These are phyloP conservation scores for Trichoderma atroviride DNA, from an alignment of 2,329 filamentous ascomycete genomes.

Conservation along the genomic window DNA sequence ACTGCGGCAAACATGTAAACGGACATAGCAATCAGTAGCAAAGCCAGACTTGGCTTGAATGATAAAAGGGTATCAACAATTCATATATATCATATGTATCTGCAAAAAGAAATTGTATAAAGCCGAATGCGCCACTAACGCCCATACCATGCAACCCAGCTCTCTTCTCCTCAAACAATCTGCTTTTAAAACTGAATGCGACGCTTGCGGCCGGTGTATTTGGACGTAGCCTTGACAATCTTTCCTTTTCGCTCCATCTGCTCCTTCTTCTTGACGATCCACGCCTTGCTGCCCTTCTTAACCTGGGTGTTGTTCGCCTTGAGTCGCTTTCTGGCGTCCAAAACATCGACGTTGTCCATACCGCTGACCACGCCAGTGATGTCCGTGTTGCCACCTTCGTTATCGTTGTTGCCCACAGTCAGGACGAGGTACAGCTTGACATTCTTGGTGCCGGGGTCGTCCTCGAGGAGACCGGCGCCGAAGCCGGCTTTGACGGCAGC, in stretches of 20 bases:
- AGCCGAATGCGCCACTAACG: conserved; percentile 31
- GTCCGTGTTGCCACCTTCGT: conserved; percentile 64
- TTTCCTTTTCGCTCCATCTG: conserved; percentile 95
- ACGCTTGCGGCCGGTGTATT: conserved; percentile 91
- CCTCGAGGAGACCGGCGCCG: conserved; percentile 90
- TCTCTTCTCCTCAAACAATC: background rate
- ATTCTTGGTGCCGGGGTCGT: conserved; percentile 95
- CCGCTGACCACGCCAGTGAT: conserved; percentile 89
- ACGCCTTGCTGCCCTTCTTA: conserved; percentile 82
- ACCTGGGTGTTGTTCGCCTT: conserved; percentile 53
- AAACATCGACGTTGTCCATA: conserved; percentile 84
- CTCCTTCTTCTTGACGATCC: conserved; percentile 85
- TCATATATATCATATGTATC: conserved; percentile 13
- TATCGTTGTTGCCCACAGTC: conserved; percentile 71
- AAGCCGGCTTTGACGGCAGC: conserved; percentile 94
- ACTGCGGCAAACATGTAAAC: background rate
- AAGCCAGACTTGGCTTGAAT: background rate
- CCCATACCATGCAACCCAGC: conserved; percentile 38
- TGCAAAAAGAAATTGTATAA: conserved; percentile 1
- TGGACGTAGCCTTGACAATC: conserved; percentile 87
- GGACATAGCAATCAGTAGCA: background rate
- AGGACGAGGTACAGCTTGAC: conserved; percentile 94
- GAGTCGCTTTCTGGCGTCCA: conserved; percentile 65
- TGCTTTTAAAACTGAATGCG: conserved; percentile 69
- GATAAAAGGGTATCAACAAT: conserved; percentile 30